These are phyloP conservation scores for Artemisia tridentata DNA, from an alignment of 129 eudicot species.

Conservation along the genomic window DNA sequence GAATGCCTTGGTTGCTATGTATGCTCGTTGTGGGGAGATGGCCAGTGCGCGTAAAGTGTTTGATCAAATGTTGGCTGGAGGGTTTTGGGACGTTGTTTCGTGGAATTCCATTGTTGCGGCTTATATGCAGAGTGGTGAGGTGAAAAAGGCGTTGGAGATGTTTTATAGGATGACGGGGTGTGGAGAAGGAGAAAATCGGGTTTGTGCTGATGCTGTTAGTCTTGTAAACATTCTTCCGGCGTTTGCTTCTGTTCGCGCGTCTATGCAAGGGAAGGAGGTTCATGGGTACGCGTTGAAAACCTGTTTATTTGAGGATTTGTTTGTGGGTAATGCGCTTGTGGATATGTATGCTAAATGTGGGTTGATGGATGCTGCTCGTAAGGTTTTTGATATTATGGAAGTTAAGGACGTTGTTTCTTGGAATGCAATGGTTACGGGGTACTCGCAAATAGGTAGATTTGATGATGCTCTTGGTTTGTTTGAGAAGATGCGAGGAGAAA, in stretches of 20 bases:
- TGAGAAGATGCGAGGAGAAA: conserved; percentile 55
- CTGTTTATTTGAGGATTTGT: conserved; percentile 48
- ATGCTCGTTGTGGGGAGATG: conserved; percentile 52
- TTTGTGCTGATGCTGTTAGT: conserved; percentile 62
- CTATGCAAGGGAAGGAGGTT: conserved; percentile 52
- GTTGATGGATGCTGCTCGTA: conserved; percentile 55
- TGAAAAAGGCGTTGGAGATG: conserved; percentile 39
- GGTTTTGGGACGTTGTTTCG: conserved; percentile 50
- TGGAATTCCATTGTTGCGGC: conserved; percentile 74
- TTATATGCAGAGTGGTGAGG: conserved; percentile 52
- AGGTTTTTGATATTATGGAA: conserved; percentile 50
- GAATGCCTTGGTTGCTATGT: conserved; percentile 64
- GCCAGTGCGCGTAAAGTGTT: conserved; percentile 56
- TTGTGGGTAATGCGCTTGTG: conserved; percentile 70
- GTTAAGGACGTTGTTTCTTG: conserved; percentile 80
- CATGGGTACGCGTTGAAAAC: conserved; percentile 57
- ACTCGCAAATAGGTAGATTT: conserved; percentile 64
- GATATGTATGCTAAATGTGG: conserved; percentile 88
- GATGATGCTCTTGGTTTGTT: conserved; percentile 65
- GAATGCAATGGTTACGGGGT: conserved; percentile 77
- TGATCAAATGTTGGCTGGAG: conserved; percentile 48
- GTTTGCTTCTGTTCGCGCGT: conserved; percentile 42
- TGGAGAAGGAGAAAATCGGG: background rate
- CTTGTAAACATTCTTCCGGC: conserved; percentile 72
- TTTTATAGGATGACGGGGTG: conserved; percentile 44